Base-by-base conservation (phyloP, 345 rosid species). In the Gossypium mustelinum region DNA sequence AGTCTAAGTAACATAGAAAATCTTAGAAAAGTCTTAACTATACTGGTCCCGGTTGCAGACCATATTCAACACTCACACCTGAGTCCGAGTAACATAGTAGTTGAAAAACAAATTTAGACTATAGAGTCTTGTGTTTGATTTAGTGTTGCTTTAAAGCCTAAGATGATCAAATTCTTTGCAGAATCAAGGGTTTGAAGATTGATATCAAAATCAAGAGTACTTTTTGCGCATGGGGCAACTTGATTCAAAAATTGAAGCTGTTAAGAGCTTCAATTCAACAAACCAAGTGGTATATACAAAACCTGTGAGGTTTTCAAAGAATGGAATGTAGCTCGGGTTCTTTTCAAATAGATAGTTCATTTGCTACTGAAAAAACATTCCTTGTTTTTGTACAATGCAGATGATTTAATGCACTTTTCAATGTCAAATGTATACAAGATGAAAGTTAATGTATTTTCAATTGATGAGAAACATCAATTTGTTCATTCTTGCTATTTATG, bases 111-210 rank as follows among this genome's bases (percentile, higher is more conserved):
- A 25, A 68, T 24, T 24, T 24, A 14, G 16, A 10, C 29, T 10
- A 24, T 22, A 24, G 9, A 43, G 13, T 67, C n/a, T 22, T 67
- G 25, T 48, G 43, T 16, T 67, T 13, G 0, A 41, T 65, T 10
- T 7, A 24, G 18, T 24, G 2, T 69, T 29, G 0, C 29, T 20
- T 66, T 6, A 8, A 24, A 52, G 14, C 13, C 73, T 70, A 52
- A 51, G 73, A 70, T 25, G 25, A 70, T 29, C 13, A 12, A 51
- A 29, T n/a, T 70, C 16, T 17, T 52, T 70, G 61, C 61, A 70
- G 73, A 52, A 52, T 70, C 73, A 52, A 70, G 48, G 48, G 61
- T 34, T 52, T 69, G 73, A 69, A 70, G 73, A 52, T 52, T 52
- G 14, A 29, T 52, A 10, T 7, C 60, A 54, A 70, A 29, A 51